phyloP scores from a whole-genome alignment of 1,284 basidiomycete genomes.

The Coniferiporia weirii region DNA sequence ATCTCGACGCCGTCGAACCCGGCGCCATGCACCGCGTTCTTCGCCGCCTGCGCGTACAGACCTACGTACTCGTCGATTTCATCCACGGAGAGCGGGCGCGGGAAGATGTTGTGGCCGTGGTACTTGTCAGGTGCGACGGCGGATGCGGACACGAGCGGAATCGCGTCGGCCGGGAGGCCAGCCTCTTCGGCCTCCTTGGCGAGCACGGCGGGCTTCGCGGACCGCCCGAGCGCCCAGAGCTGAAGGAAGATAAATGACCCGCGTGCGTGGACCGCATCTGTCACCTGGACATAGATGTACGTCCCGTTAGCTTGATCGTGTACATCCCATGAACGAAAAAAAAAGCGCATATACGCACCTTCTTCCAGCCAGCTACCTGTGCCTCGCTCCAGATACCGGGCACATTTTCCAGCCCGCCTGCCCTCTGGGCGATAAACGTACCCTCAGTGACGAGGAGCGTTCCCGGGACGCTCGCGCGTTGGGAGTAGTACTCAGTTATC shows the following conservation, averaged over 20 bases:
- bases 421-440: conserved; percentile 24
- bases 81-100: conserved; percentile 30
- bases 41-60: conserved; percentile 25
- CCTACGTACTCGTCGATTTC: conserved; percentile 34
- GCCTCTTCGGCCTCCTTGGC: conserved; percentile 17
- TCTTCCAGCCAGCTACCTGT: conserved; percentile 29
- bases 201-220: conserved; percentile 30
- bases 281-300: conserved; percentile 18
- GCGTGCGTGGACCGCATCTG: conserved; percentile 38
- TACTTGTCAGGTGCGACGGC: conserved; percentile 32
- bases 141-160: conserved; percentile 36
- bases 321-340: neutral
- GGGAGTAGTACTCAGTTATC: conserved; percentile 26
- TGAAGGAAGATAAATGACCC: conserved; percentile 43
- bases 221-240: conserved; percentile 45
- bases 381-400: conserved; percentile 26
- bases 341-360: conserved; percentile 16
- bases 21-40: conserved; percentile 28
- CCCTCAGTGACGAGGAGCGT: conserved; percentile 30
- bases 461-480: conserved; percentile 25
- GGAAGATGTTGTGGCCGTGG: conserved; percentile 9
- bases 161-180: conserved; percentile 19
- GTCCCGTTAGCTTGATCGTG: neutral
- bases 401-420: conserved; percentile 20
- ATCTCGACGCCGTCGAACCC: conserved; percentile 30